A percentile compares a stretch with the other conserved stretches of the same genome.
Conservation (phyloP, 495 filamentous ascomycete genomes). For the Aspergillus indologenus region DNA sequence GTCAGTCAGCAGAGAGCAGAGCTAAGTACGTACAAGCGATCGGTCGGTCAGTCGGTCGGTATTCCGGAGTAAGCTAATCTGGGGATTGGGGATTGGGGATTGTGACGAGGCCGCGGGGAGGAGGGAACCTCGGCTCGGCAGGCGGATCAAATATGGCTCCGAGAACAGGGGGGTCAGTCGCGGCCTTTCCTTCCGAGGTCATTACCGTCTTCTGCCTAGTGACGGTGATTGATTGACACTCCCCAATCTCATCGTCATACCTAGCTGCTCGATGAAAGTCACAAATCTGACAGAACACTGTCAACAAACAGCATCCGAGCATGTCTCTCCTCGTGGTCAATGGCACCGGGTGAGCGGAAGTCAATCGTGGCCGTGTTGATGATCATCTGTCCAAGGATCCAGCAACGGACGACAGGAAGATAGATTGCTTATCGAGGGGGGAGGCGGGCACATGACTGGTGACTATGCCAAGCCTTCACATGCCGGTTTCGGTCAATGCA, state of each 20-base stretch:
- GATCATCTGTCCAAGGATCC: background rate
- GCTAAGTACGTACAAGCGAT: background rate
- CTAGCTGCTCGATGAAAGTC: background rate
- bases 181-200: background rate
- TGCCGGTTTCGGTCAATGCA: background rate
- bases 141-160: background rate
- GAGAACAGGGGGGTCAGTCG: background rate
- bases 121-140: background rate
- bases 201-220: background rate
- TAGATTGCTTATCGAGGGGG: too few species aligned
- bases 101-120: background rate
- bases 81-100: background rate
- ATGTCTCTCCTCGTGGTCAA: background rate
- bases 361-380: background rate
- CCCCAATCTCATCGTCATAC: conserved; percentile 1
- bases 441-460: background rate
- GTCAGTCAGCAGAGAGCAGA: background rate
- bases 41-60: background rate
- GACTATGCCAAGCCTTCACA: background rate
- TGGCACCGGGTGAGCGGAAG: background rate
- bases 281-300: too few species aligned
- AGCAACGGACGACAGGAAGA: conserved; percentile 5
- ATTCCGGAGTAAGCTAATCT: background rate
- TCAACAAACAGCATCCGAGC: background rate
- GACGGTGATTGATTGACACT: too few species aligned